A percentile compares a stretch with the other conserved stretches of the same genome.
Evolutionary conservation across 148 eudicot genomes (phyloP).

Genomic region (Oxyria digyna): DNA sequence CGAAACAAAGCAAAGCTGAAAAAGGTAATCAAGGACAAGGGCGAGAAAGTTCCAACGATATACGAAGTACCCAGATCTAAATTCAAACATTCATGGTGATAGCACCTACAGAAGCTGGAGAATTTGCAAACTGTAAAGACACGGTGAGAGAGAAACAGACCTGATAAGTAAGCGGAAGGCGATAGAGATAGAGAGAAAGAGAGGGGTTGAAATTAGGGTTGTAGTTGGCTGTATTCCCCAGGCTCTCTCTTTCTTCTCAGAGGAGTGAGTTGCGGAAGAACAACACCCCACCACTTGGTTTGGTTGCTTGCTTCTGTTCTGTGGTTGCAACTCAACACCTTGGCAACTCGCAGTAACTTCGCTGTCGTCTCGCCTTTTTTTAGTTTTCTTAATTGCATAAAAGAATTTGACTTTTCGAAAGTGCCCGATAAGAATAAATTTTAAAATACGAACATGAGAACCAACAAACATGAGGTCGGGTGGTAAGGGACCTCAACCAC

Average conservation of each 20-base stretch:
- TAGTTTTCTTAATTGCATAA: neutral
- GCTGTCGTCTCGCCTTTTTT: conserved; percentile 5
- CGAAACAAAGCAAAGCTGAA: neutral
- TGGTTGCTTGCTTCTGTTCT: neutral
- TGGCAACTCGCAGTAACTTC: neutral
- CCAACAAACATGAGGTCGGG: too few species aligned
- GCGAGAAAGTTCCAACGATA: neutral
- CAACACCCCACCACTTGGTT: conserved; percentile 16
- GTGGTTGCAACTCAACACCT: conserved; percentile 2
- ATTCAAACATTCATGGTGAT: neutral
- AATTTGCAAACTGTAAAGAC: neutral
- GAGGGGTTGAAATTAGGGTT: neutral
- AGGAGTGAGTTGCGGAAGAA: conserved; percentile 11
- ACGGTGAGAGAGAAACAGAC: neutral
- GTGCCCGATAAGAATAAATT: too few species aligned
- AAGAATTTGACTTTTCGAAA: conserved; percentile 1
- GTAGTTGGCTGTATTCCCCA: neutral
- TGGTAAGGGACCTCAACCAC: too few species aligned
- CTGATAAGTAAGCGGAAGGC: neutral
- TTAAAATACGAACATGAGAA: too few species aligned
- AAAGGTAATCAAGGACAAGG: neutral
- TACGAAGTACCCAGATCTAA: neutral
- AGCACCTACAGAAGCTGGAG: neutral
- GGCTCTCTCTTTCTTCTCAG: neutral
- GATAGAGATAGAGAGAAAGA: neutral